Conservation (phyloP, 305 asterid genomes). For the Fraxinus platypoda region DNA sequence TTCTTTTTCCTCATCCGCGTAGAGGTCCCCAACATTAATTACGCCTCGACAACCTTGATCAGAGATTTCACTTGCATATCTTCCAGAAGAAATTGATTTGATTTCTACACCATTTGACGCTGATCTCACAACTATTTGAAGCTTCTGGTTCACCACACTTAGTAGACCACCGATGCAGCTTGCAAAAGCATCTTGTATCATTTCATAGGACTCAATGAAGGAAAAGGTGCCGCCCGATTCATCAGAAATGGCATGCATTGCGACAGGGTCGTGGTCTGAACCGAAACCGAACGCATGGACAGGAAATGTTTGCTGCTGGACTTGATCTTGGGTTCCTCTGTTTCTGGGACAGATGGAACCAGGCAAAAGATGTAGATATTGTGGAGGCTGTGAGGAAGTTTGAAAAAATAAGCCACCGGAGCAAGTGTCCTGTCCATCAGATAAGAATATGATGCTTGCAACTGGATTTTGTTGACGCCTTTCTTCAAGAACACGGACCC, state of each 20-base stretch:
- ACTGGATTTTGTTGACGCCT: constrained; percentile 39
- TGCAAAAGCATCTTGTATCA: constrained; percentile 59
- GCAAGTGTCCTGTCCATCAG: constrained; percentile 55
- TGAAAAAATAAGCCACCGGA: neutral
- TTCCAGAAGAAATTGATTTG: constrained; percentile 42
- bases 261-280: constrained; percentile 50
- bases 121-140: constrained; percentile 27
- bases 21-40: constrained; percentile 45
- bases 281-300: constrained; percentile 66
- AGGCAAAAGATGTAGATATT: constrained; percentile 32
- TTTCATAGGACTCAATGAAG: constrained; percentile 44
- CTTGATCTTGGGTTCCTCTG: constrained; percentile 1
- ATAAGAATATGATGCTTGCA: constrained; percentile 47
- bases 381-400: neutral
- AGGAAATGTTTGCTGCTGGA: constrained; percentile 24
- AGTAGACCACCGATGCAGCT: constrained; percentile 61
- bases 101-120: constrained; percentile 42
- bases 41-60: constrained; percentile 32
- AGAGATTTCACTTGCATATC: constrained; percentile 29
- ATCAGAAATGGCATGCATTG: constrained; percentile 57
- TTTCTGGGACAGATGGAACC: constrained; percentile 31
- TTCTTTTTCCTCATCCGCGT: constrained; percentile 59
- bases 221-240: constrained; percentile 58
- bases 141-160: constrained; percentile 48
- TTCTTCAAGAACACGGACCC: constrained; percentile 43